Evolutionary conservation across 441 rosid species (phyloP).

Genomic region (Sinapis alba): DNA sequence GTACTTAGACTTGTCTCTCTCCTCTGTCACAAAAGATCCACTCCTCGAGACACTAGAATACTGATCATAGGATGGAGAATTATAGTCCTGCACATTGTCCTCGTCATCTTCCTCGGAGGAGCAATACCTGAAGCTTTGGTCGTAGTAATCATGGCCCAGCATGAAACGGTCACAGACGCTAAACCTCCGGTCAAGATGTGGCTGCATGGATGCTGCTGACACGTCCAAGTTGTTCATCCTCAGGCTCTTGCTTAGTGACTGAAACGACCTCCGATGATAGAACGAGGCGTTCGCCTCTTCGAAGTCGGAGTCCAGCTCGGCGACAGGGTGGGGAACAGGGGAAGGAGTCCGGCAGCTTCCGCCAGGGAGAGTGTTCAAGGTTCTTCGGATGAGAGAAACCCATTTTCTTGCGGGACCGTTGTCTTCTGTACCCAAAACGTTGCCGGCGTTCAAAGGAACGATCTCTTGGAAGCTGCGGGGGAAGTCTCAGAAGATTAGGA

Average conservation of each 20-base stretch:
- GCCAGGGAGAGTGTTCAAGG: constrained; percentile 63
- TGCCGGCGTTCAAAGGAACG: constrained; percentile 85
- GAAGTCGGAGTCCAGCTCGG: constrained; percentile 70
- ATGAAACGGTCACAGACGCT: constrained; percentile 70
- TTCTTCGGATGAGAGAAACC: constrained; percentile 67
- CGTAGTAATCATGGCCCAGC: constrained; percentile 51
- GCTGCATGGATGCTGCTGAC: constrained; percentile 37
- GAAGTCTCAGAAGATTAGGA: not conserved
- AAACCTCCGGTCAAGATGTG: constrained; percentile 54
- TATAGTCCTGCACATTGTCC: constrained; percentile 50
- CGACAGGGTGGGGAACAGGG: constrained; percentile 67
- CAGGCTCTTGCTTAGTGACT: constrained; percentile 58
- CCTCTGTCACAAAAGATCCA: constrained; percentile 49
- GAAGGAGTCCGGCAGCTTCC: constrained; percentile 61
- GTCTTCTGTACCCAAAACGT: constrained; percentile 77
- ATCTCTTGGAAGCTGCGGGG: constrained; percentile 73
- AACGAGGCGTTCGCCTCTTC: constrained; percentile 53
- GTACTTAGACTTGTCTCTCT: constrained; percentile 51
- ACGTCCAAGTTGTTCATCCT: constrained; percentile 50
- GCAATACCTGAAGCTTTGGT: constrained; percentile 56
- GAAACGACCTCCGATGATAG: constrained; percentile 61
- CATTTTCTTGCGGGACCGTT: constrained; percentile 79
- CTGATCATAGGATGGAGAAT: constrained; percentile 48
- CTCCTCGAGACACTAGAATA: constrained; percentile 45
- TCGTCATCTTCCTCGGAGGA: constrained; percentile 56